Conservation (phyloP, 208 protist species). For the Herpetomonas muscarum region DNA sequence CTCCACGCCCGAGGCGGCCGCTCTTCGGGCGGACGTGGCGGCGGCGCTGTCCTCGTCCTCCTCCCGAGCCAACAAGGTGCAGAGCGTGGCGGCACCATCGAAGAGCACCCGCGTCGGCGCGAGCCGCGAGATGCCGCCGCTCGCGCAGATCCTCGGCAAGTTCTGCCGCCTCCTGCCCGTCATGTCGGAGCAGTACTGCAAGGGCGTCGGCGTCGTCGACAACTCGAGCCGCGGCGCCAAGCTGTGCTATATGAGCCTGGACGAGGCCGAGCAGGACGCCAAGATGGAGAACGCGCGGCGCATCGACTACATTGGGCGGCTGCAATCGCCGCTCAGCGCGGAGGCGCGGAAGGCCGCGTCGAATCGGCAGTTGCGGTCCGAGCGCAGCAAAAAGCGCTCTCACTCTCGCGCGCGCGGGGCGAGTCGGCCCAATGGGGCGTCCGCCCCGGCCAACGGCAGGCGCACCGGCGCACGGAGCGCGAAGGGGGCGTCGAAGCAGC, state of each 20-base stretch:
- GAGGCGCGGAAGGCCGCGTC: slow-evolving; percentile 29
- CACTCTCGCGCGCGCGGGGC: neutral
- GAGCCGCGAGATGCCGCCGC: neutral
- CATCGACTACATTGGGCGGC: slow-evolving; percentile 32
- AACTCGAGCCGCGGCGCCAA: slow-evolving; percentile 10
- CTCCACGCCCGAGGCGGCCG: no score
- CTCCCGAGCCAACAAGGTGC: no score
- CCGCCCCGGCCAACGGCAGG: slow-evolving; percentile 12
- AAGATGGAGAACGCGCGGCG: slow-evolving; percentile 58
- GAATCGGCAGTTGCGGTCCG: slow-evolving; percentile 25
- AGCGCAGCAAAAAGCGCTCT: slow-evolving; percentile 17
- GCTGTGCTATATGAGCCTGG: slow-evolving; percentile 69
- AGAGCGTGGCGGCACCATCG: neutral
- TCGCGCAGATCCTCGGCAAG: slow-evolving; percentile 27
- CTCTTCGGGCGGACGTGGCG: no score
- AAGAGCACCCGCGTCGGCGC: neutral
- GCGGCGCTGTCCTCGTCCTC: no score
- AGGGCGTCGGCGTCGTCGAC: slow-evolving; percentile 22
- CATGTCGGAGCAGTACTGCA: slow-evolving; percentile 72
- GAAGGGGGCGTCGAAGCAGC: no score
- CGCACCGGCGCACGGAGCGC: slow-evolving; percentile 2
- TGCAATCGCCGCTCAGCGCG: slow-evolving; percentile 40
- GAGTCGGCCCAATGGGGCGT: slow-evolving; percentile 1
- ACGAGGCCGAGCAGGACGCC: slow-evolving; percentile 33
- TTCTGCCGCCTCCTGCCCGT: slow-evolving; percentile 51